Evolutionary conservation across 1,139 yeast species (phyloP).

Genomic region (Yamadazyma jaroonii): DNA sequence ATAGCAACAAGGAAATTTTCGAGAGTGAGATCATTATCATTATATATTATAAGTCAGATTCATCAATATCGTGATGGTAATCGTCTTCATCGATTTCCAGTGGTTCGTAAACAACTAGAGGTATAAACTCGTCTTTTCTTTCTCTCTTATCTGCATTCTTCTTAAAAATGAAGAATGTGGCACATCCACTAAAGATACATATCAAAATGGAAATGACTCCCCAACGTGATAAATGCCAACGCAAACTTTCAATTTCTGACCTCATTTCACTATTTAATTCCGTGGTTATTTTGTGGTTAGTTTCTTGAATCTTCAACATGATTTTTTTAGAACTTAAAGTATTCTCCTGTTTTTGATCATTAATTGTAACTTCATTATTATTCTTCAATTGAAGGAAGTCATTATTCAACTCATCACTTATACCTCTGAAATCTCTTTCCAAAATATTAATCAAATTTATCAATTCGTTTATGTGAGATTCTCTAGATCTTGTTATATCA

Average conservation of each 20-base stretch:
- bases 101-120: conserved; percentile 46
- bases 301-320: conserved; percentile 73
- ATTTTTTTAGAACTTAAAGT: conserved; percentile 71
- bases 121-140: conserved; percentile 37
- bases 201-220: conserved; percentile 65
- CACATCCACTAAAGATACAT: conserved; percentile 40
- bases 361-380: conserved; percentile 78
- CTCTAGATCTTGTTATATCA: conserved; percentile 74
- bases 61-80: conserved; percentile 44
- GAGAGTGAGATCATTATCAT: neutral
- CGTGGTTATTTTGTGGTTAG: conserved; percentile 82
- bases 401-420: conserved; percentile 77
- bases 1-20: conserved; percentile 2
- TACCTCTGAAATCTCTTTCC: conserved; percentile 66
- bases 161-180: conserved; percentile 39
- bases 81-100: conserved; percentile 50
- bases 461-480: conserved; percentile 65
- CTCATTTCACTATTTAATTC: conserved; percentile 79
- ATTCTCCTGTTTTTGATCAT: conserved; percentile 84
- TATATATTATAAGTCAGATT: conserved; percentile 8
- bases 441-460: conserved; percentile 65
- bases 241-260: conserved; percentile 79
- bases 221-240: conserved; percentile 93
- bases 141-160: conserved; percentile 23
- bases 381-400: conserved; percentile 64